Evolutionary conservation across 192 early-diverging fungal genomes (phyloP), one percentile per base, ranked within the genome.

Genomic region (Pilaira anomala): DNA sequence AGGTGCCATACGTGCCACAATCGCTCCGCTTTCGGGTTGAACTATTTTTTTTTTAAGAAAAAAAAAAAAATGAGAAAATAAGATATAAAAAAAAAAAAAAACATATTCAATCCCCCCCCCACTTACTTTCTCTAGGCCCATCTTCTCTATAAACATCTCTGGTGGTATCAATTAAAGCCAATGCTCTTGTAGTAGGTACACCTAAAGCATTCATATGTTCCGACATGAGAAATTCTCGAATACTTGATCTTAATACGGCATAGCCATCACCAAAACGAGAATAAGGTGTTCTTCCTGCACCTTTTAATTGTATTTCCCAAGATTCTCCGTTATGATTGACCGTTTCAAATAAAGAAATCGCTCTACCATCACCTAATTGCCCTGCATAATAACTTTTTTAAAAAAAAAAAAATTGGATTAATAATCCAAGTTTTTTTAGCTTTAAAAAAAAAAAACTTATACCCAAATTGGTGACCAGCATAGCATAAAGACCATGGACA

Each of bases 271-370:
- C 90, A 48, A 92, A 88, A 12, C 94, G 77, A 41, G 92, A 91
- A 71, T 90, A 97, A 1, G 92, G 90, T 5, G 94, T 97, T 63
- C 83, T 76, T 5, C 94, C 89, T 1, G 87, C 87, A 24, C 93
- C 93, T 66, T 96, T 96, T 22, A 96, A 74, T 71, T 96, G 91
- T 29, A 93, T 22, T 59, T 96, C 93, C 84, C 83, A 91, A 1
- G 72, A 44, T 14, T 77, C 66, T 1, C 76, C 73, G 6, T 48
- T 63, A 0, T 24, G 58, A 4, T 64, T 61, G 11, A 75, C 61
- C 0, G 78, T 78, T 58, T 81, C 80, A 49, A 74, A 92, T 9
- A 97, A 68, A 3, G 88, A 86, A 18, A 95, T 87, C 1, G 92
- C 92, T 30, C 93, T 76, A 1, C 93, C 93, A 64, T 97, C 94